These are phyloP conservation scores for Neurospora terricola DNA, from an alignment of 495 filamentous ascomycete species.

Conservation along the genomic window DNA sequence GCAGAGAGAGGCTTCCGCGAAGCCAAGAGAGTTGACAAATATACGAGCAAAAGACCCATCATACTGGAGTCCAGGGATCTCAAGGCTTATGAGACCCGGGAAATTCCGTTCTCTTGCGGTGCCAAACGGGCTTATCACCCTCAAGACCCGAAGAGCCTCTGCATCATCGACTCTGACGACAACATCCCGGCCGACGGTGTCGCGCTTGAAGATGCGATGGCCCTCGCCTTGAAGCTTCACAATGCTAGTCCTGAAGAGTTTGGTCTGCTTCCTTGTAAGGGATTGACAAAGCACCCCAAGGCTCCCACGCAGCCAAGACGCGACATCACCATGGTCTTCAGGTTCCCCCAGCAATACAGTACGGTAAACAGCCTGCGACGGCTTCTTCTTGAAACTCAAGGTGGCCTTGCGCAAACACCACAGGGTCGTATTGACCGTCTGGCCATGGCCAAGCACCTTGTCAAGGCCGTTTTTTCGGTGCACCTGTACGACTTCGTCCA, in stretches of 20 bases:
- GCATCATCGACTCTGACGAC: background rate
- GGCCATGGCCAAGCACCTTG: conserved; percentile 36
- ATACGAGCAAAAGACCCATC: background rate
- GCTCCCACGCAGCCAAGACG: background rate
- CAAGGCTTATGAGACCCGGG: background rate
- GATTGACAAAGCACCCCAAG: background rate
- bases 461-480: conserved; percentile 37
- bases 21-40: background rate
- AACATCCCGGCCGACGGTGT: background rate
- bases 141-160: background rate
- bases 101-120: background rate
- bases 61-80: background rate
- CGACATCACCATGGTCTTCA: background rate
- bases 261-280: background rate
- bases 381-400: background rate
- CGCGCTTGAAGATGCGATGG: background rate
- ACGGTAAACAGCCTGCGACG: background rate
- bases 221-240: background rate
- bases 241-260: background rate
- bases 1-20: background rate
- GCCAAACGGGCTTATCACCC: background rate
- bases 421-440: background rate
- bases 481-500: conserved; percentile 46
- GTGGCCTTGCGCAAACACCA: background rate
- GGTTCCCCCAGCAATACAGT: background rate